These are phyloP conservation scores for Cicer arietinum DNA, from an alignment of 306 rosid species.

Conservation along the genomic window DNA sequence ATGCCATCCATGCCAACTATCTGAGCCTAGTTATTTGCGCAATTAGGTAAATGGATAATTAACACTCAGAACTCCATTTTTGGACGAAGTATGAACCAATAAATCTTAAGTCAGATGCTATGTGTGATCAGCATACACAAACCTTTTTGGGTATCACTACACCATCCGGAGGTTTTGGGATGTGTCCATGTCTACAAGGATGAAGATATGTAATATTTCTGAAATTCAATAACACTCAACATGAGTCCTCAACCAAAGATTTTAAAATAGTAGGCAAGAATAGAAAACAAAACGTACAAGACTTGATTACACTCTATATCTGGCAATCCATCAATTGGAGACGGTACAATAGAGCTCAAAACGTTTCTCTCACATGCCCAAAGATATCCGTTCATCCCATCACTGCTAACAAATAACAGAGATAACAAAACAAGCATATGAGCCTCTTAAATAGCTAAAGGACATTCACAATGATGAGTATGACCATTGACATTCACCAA, in stretches of 20 bases:
- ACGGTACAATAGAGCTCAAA: constrained; percentile 52
- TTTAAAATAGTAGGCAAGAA: constrained; percentile 35
- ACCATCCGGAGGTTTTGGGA: constrained; percentile 74
- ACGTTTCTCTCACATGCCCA: constrained; percentile 78
- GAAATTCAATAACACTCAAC: constrained; percentile 50
- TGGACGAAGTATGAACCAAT: constrained; percentile 8
- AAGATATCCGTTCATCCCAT: constrained; percentile 90
- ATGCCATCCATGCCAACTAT: constrained; percentile 18
- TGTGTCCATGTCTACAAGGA: constrained; percentile 63
- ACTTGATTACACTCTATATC: constrained; percentile 73
- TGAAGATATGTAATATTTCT: constrained; percentile 78
- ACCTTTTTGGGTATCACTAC: constrained; percentile 85
- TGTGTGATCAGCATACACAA: constrained; percentile 37
- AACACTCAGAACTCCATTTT: constrained; percentile 9
- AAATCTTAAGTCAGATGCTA: constrained; percentile 18
- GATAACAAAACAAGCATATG: constrained; percentile 27
- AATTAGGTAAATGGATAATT: constrained; percentile 38
- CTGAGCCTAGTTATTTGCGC: constrained; percentile 8
- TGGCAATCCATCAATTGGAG: constrained; percentile 75
- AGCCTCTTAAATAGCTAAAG: constrained; percentile 7
- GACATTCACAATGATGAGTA: constrained; percentile 28
- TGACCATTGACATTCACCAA: constrained; percentile 50
- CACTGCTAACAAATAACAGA: constrained; percentile 54
- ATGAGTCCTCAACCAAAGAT: constrained; percentile 35
- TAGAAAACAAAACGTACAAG: constrained; percentile 63